Evolutionary conservation across 2,329 filamentous ascomycete genomes (phyloP), one percentile per base, ranked within the genome.

Genomic region (Aureobasidium musti): DNA sequence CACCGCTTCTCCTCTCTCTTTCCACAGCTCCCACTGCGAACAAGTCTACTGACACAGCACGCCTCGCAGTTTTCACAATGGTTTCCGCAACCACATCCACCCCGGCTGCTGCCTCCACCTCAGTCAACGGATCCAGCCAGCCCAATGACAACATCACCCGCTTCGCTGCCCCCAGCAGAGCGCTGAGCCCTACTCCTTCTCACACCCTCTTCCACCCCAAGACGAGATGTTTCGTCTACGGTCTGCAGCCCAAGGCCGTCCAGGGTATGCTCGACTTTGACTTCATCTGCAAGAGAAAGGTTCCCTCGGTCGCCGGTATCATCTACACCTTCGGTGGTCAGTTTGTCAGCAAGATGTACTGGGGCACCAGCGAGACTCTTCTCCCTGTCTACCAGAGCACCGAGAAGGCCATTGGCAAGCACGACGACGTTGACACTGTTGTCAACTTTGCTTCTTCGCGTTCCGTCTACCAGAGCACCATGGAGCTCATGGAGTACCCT

Each of bases 301-400:
- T 91, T 68, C 95, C 95, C 71, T 99, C 95, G 67, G 95, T 99
- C 68, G 95, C 95, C 72, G 95, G 93, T 79, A 98, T 99, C 83
- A 98, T 99, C 86, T 99, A 99, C 86, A 97, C 95, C 75, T 99
- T 99, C 78, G 95, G 95, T 79, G 95, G 95, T 73, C 95, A 99
- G 83, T 99, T 99, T 88, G 95, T 99, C 79, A 97, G 92, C 89
- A 99, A 99, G 89, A 98, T 99, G 95, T 99, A 99, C 91, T 99
- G 95, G 95, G 95, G 95, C 77, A 99, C 95, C 78, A 97, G 92
- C 84, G 95, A 99, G 86, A 99, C 95, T 70, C 89, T 99, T 72
- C 88, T 99, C 74, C 95, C 95, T 70, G 95, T 99, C 79, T 99
- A 99, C 87, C 94, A 99, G 84, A 87, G 91, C 77, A 90, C 93